Evolutionary conservation across 106 monocot species (phyloP).

Genomic region (Dioscorea zingiberensis): DNA sequence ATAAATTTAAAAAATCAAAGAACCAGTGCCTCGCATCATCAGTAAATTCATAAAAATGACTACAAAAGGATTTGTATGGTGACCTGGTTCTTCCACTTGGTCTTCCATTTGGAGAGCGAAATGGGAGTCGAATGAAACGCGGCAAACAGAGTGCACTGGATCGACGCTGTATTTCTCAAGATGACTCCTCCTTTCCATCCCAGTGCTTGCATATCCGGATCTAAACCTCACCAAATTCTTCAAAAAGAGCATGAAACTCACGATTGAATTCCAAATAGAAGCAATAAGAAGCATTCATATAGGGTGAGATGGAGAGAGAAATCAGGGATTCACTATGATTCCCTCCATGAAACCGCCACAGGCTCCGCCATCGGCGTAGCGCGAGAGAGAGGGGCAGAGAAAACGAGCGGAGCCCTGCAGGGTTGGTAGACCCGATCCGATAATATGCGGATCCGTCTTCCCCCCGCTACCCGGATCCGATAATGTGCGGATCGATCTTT

Average conservation of each 20-base stretch:
- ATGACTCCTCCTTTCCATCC: constrained; percentile 7
- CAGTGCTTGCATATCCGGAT: constrained; percentile 12
- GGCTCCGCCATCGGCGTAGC: not conserved
- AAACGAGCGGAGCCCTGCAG: not conserved
- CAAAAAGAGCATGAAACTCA: no score
- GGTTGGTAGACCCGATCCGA: no score
- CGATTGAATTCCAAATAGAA: no score
- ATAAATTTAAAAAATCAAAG: no score
- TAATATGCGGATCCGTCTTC: no score
- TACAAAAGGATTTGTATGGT: not conserved
- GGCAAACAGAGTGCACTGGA: not conserved
- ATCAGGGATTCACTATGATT: not conserved
- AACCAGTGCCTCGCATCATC: no score
- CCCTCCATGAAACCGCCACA: no score
- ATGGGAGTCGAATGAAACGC: constrained; percentile 34
- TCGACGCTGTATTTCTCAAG: constrained; percentile 2
- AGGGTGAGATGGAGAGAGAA: not conserved
- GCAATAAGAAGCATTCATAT: not conserved
- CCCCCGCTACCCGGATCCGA: no score
- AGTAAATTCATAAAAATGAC: no score
- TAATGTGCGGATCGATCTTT: no score
- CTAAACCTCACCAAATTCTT: not conserved
- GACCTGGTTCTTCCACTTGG: constrained; percentile 39
- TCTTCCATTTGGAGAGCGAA: constrained; percentile 38
- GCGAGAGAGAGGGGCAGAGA: not conserved